These are phyloP conservation scores for Colletotrichum australisinense DNA, from an alignment of 2,329 filamentous ascomycete species.

Conservation along the genomic window DNA sequence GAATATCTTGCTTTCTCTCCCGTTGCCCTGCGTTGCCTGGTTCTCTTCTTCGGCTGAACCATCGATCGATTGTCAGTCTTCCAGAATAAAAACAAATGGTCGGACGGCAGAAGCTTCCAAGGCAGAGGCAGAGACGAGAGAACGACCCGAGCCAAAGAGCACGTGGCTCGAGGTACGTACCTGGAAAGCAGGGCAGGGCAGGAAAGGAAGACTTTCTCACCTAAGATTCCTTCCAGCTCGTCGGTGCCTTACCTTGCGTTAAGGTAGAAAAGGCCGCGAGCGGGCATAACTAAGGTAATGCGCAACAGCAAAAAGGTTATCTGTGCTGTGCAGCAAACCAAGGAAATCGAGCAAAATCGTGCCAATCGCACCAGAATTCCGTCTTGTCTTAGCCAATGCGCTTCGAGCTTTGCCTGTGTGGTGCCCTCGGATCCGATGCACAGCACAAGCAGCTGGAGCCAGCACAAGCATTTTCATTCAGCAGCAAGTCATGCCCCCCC, in stretches of 20 bases:
- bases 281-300: not conserved
- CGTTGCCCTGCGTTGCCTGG: slow-evolving; percentile 10
- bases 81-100: not conserved
- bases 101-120: not conserved
- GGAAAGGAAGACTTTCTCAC: not conserved
- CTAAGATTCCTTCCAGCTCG: not conserved
- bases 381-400: slow-evolving; percentile 25
- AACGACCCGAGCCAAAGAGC: slow-evolving; percentile 33
- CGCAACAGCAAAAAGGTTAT: not conserved
- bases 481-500: not conserved
- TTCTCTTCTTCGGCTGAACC: not conserved
- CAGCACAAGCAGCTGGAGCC: slow-evolving; percentile 12
- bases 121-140: not conserved
- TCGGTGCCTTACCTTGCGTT: not conserved
- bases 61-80: not conserved
- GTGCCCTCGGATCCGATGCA: slow-evolving; percentile 4
- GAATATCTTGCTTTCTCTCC: not conserved
- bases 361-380: slow-evolving; percentile 19
- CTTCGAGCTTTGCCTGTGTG: not conserved
- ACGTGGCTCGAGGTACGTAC: slow-evolving; percentile 25
- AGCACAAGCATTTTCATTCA: slow-evolving; percentile 9
- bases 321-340: slow-evolving; percentile 25
- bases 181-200: not conserved
- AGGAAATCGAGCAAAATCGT: slow-evolving; percentile 7
- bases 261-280: not conserved